Conservation (phyloP, 768 basidiomycete genomes). For the Tulasnella calospora region DNA sequence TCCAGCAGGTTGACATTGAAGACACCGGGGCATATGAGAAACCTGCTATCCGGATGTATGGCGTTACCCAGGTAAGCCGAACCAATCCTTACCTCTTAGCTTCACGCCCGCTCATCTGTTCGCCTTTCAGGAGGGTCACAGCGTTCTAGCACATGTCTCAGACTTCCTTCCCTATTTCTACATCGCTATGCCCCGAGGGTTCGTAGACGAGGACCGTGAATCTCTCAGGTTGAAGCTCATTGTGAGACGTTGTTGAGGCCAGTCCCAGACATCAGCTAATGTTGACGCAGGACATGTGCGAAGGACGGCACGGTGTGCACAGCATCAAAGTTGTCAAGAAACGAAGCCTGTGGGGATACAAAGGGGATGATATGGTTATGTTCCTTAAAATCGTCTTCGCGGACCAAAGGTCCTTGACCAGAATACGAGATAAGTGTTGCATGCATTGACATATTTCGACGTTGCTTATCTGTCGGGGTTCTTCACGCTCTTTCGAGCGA, state of each 20-base stretch:
- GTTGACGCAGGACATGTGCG: background rate
- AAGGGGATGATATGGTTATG: slow-evolving; percentile 67
- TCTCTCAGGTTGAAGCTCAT: slow-evolving; percentile 68
- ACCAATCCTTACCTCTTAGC: background rate
- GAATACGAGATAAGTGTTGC: slow-evolving; percentile 78
- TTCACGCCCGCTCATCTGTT: background rate
- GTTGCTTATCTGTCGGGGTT: background rate
- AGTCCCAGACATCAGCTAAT: background rate
- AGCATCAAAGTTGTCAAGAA: slow-evolving; percentile 57
- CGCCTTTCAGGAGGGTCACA: slow-evolving; percentile 64
- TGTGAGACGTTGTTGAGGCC: slow-evolving; percentile 43
- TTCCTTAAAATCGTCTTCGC: slow-evolving; percentile 81
- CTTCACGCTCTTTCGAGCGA: slow-evolving; percentile 57
- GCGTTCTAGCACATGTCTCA: slow-evolving; percentile 76
- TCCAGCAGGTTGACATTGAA: slow-evolving; percentile 96
- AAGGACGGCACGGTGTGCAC: slow-evolving; percentile 42
- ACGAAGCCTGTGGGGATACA: slow-evolving; percentile 81
- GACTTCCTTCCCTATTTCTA: slow-evolving; percentile 94
- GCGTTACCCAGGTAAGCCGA: slow-evolving; percentile 71
- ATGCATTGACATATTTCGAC: slow-evolving; percentile 45
- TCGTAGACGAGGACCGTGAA: slow-evolving; percentile 59
- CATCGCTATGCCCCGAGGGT: slow-evolving; percentile 78
- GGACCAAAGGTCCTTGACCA: slow-evolving; percentile 73
- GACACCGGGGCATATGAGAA: slow-evolving; percentile 52
- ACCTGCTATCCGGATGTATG: slow-evolving; percentile 65